Base-by-base conservation (phyloP, 192 early-diverging fungal genomes). In the Coemansia aciculifera region DNA sequence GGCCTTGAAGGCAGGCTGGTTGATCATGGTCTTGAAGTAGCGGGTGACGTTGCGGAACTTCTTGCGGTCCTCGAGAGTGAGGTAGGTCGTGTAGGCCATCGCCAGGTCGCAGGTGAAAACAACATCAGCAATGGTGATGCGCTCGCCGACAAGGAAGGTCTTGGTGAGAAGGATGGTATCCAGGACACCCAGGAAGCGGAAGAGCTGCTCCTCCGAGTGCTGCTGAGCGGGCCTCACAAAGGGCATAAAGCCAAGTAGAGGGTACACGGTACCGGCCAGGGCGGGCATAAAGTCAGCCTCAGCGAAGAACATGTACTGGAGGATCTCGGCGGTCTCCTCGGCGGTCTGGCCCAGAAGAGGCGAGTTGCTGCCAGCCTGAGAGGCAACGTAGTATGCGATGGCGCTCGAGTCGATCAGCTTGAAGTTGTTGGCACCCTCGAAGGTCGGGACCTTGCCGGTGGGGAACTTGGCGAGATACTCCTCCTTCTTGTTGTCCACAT, bases 71-170 rank as follows among this genome's bases (percentile, higher is more conserved):
- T 87, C 81, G 56, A 85, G 81, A 59, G 93, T 68, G 39, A 83
- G 65, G 52, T 69, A 78, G 84, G 27, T 81, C 68, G 68, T 66
- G 67, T 49, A 83, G 1, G 44, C 19, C 54, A 67, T 67, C 40
- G 68, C 38, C 69, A 83, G 48, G 36, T 78, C 76, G n/a, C 44
- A 46, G 44, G 44, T 46, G 44, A 95, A 72, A 60, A 85, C 68
- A 72, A 97, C 90, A 81, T 98, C 96, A 62, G 96, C 96, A 32
- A 95, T 77, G 69, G 96, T 96, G 72, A 98, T 78, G 70, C 84
- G 85, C 85, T 98, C 96, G 66, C 94, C 96, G 63, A 97, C 94
- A 67, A 98, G 85, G 90, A 89, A 98, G 74, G 96, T 98, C 83
- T 89, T 87, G 87, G 84, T 85, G 59, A 90, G 66, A 23, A 98